A percentile compares a stretch with the other conserved stretches of the same genome.
phyloP scores from a whole-genome alignment of 345 rosid genomes.

The Bruguiera gymnorhiza region DNA sequence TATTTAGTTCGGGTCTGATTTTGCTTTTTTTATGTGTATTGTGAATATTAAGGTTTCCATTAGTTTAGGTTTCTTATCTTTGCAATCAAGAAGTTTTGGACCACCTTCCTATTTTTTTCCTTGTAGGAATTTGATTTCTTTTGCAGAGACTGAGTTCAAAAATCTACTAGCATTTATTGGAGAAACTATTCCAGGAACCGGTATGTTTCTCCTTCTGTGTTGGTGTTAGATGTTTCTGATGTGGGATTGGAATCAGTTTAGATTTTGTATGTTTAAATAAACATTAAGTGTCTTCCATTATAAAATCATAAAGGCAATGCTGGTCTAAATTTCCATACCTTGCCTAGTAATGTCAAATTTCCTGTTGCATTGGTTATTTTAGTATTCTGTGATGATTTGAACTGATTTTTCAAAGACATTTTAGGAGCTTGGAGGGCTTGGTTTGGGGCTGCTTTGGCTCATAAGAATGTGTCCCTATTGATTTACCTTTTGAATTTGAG shows the following conservation, averaged over 20 bases:
- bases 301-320: neutral
- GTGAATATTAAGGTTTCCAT: neutral
- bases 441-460: too few relatives aligned
- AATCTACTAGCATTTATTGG: slow-evolving; percentile 63
- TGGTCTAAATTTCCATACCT: neutral
- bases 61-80: neutral
- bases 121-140: slow-evolving; percentile 4
- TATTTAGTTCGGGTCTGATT: too few relatives aligned
- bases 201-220: slow-evolving; percentile 33
- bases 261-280: neutral
- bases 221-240: too few relatives aligned
- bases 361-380: neutral
- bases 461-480: too few relatives aligned
- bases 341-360: neutral
- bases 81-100: too few relatives aligned
- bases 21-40: too few relatives aligned
- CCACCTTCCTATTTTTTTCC: neutral
- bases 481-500: too few relatives aligned
- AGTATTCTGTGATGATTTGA: too few relatives aligned
- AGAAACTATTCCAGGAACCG: slow-evolving; percentile 58
- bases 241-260: neutral
- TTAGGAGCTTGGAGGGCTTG: too few relatives aligned
- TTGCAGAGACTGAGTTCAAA: slow-evolving; percentile 65
- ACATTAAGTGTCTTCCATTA: neutral
- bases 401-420: too few relatives aligned